These are phyloP conservation scores for Daldinia vernicosa DNA, from an alignment of 495 filamentous ascomycete species.

Conservation along the genomic window DNA sequence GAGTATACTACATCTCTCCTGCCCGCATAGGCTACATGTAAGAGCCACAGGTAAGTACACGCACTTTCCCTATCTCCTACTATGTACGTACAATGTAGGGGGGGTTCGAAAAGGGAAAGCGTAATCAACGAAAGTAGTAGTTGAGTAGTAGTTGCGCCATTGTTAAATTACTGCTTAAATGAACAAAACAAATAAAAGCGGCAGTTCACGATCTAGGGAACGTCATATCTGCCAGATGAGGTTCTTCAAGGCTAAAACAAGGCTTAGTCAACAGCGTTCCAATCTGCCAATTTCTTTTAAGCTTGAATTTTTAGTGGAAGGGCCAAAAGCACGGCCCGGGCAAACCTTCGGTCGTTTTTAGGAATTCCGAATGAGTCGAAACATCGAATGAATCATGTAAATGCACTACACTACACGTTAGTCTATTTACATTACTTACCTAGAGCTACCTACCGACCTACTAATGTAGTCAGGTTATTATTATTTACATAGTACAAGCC, in stretches of 20 bases:
- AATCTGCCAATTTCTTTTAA: slow-evolving; percentile 40
- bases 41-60: neutral
- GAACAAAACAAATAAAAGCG: slow-evolving; percentile 32
- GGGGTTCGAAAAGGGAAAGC: slow-evolving; percentile 15
- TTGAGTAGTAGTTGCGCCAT: slow-evolving; percentile 29
- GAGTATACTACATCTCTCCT: slow-evolving; percentile 1
- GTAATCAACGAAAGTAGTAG: slow-evolving; percentile 21
- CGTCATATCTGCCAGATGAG: slow-evolving; percentile 38
- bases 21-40: neutral
- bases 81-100: neutral
- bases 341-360: slow-evolving; percentile 48
- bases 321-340: slow-evolving; percentile 38
- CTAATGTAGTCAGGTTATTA: too few relatives aligned
- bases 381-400: slow-evolving; percentile 36
- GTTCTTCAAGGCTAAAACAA: slow-evolving; percentile 41
- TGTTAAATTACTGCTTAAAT: slow-evolving; percentile 37
- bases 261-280: slow-evolving; percentile 41
- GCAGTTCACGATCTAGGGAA: slow-evolving; percentile 35
- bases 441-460: too few relatives aligned
- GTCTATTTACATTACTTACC: too few relatives aligned
- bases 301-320: slow-evolving; percentile 40
- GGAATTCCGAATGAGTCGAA: slow-evolving; percentile 34
- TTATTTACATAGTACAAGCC: slow-evolving; percentile 27
- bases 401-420: too few relatives aligned
- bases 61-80: too few relatives aligned